Evolutionary conservation across 805 yeast species (phyloP).

Genomic region (Phaffomyces antillensis): DNA sequence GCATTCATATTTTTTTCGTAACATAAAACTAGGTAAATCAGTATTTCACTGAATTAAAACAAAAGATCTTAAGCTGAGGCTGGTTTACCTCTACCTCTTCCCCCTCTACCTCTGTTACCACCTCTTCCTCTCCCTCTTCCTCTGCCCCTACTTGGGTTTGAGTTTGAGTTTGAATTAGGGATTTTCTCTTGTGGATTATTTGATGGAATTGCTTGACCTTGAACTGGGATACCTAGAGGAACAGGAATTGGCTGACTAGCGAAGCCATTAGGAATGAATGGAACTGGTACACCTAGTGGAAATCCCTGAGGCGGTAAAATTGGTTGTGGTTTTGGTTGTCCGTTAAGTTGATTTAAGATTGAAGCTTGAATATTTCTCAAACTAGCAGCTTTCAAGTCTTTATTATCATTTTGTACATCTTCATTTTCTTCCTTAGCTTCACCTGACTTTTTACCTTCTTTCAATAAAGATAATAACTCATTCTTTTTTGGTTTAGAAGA

Average conservation of each 20-base stretch:
- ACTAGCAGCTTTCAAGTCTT: conserved; percentile 1
- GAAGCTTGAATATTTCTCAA: conserved; percentile 17
- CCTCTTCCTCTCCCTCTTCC: conserved; percentile 15
- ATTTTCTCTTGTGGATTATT: background rate
- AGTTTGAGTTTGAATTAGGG: too few relatives aligned
- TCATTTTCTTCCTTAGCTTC: conserved; percentile 8
- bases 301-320: conserved; percentile 10
- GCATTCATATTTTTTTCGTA: background rate
- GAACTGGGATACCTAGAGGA: conserved; percentile 9
- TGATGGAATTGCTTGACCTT: background rate
- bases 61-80: background rate
- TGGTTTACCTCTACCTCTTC: background rate
- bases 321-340: conserved; percentile 11
- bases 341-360: conserved; percentile 25
- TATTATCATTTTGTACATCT: conserved; percentile 6
- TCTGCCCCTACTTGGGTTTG: conserved; percentile 12
- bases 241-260: conserved; percentile 7
- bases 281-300: conserved; percentile 6
- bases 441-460: conserved; percentile 23
- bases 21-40: background rate
- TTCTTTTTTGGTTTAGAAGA: conserved; percentile 17
- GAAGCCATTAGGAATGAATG: conserved; percentile 11
- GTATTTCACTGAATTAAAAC: too few relatives aligned
- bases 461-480: conserved; percentile 39
- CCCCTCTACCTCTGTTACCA: conserved; percentile 1